Conservation (phyloP, 176 grass and related monocot genomes). For the Lolium rigidum region DNA sequence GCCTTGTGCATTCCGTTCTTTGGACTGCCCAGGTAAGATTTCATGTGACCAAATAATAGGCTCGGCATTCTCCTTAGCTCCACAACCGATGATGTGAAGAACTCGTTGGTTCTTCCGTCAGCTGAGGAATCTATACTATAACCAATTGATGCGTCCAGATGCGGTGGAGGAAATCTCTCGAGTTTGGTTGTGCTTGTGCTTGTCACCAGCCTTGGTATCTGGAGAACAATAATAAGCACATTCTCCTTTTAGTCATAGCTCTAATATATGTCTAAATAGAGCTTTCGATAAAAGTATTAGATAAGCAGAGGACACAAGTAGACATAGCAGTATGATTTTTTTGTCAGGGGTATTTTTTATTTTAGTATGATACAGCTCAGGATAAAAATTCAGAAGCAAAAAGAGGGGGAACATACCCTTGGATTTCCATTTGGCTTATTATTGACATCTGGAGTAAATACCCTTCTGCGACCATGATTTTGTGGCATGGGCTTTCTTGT, state of each 20-base stretch:
- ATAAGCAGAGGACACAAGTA: no score
- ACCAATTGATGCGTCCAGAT: slow-evolving; percentile 87
- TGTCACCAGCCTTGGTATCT: slow-evolving; percentile 76
- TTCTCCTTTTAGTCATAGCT: slow-evolving; percentile 8
- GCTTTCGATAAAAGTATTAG: neutral
- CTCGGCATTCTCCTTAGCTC: slow-evolving; percentile 60
- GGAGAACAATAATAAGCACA: slow-evolving; percentile 43
- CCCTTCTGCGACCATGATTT: slow-evolving; percentile 65
- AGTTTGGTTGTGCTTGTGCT: slow-evolving; percentile 74
- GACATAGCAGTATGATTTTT: no score
- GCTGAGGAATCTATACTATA: slow-evolving; percentile 42
- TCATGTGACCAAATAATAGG: slow-evolving; percentile 54
- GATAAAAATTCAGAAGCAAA: slow-evolving; percentile 6
- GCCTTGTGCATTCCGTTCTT: slow-evolving; percentile 56
- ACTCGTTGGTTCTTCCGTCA: slow-evolving; percentile 52
- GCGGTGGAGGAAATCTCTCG: slow-evolving; percentile 93
- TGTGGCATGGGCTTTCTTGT: slow-evolving; percentile 47
- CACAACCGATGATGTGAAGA: slow-evolving; percentile 60
- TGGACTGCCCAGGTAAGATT: slow-evolving; percentile 58
- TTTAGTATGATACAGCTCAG: neutral
- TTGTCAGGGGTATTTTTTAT: neutral
- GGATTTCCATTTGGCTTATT: slow-evolving; percentile 43
- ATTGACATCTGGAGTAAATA: slow-evolving; percentile 66
- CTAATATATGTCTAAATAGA: neutral
- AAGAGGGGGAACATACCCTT: slow-evolving; percentile 50